phyloP scores from a whole-genome alignment of 2,329 filamentous ascomycete genomes.

The Pseudocercospora macadamiae region DNA sequence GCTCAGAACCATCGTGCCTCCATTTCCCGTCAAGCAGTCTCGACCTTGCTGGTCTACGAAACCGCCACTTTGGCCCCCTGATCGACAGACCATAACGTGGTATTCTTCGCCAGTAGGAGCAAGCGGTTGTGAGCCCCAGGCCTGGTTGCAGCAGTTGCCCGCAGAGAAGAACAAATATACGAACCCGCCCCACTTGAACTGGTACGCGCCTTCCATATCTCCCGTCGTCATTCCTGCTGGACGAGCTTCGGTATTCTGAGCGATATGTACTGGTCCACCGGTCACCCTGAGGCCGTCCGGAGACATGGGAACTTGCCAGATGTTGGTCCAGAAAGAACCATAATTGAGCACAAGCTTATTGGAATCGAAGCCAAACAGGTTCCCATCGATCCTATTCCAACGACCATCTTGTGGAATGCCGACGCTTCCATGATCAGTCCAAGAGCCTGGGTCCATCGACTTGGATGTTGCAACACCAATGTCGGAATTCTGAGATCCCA shows the following conservation, averaged over 20 bases:
- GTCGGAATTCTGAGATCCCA: slow-evolving; percentile 62
- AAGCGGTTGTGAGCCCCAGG: slow-evolving; percentile 32
- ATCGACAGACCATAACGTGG: slow-evolving; percentile 65
- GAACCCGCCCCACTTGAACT: slow-evolving; percentile 59
- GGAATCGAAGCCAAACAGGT: slow-evolving; percentile 30
- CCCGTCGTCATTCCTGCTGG: slow-evolving; percentile 45
- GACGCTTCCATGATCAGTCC: slow-evolving; percentile 65
- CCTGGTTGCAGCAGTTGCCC: slow-evolving; percentile 41
- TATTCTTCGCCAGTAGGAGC: slow-evolving; percentile 59
- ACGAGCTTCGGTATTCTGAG: slow-evolving; percentile 54
- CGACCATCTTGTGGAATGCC: slow-evolving; percentile 48
- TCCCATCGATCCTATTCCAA: slow-evolving; percentile 56
- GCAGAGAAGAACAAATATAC: slow-evolving; percentile 60
- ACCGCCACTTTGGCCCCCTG: slow-evolving; percentile 51
- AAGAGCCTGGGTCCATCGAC: slow-evolving; percentile 56
- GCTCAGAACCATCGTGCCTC: slow-evolving; percentile 63
- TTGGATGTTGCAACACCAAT: slow-evolving; percentile 61
- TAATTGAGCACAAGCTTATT: slow-evolving; percentile 44
- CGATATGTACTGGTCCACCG: slow-evolving; percentile 47
- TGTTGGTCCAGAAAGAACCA: slow-evolving; percentile 69
- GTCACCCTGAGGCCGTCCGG: slow-evolving; percentile 26
- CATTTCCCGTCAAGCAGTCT: slow-evolving; percentile 56
- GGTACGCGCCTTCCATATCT: slow-evolving; percentile 57
- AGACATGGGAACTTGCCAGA: slow-evolving; percentile 61
- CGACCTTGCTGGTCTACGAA: slow-evolving; percentile 61